Evolutionary conservation across 2,329 filamentous ascomycete species (phyloP).

Genomic region (Exophiala calicioides): DNA sequence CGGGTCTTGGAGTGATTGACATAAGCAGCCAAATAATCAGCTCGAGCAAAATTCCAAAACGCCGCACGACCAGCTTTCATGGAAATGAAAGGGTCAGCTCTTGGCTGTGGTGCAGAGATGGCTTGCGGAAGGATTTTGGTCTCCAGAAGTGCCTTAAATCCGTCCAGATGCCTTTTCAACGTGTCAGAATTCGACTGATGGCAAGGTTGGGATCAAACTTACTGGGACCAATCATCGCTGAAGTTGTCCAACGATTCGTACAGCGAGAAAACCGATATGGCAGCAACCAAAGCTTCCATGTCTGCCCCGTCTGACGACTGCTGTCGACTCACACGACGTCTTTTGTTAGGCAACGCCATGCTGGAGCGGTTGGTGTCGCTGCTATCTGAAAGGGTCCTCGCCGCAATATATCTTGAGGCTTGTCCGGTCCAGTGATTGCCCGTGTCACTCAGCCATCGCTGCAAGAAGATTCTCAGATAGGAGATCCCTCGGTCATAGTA

Average conservation of each 20-base stretch:
- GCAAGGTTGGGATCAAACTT: constrained; percentile 18
- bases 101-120: constrained; percentile 27
- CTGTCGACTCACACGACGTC: constrained; percentile 39
- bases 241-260: constrained; percentile 70
- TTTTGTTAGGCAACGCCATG: constrained; percentile 32
- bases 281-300: constrained; percentile 63
- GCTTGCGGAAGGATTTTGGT: constrained; percentile 40
- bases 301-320: constrained; percentile 33
- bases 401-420: constrained; percentile 19
- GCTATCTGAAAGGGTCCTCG: constrained; percentile 12
- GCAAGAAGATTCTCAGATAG: constrained; percentile 44
- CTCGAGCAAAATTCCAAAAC: constrained; percentile 68
- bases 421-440: constrained; percentile 22
- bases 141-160: constrained; percentile 63
- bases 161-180: constrained; percentile 56
- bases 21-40: constrained; percentile 65
- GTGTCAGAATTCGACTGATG: neutral
- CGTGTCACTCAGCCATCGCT: constrained; percentile 38
- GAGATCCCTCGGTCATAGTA: constrained; percentile 62
- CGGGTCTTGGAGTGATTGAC: constrained; percentile 64
- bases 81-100: constrained; percentile 35
- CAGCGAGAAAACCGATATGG: constrained; percentile 66
- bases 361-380: constrained; percentile 2
- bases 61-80: constrained; percentile 60
- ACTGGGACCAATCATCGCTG: constrained; percentile 60